Evolutionary conservation across 768 basidiomycete genomes (phyloP), one percentile per base, ranked within the genome.

Genomic region (Aureoboletus auriporus): DNA sequence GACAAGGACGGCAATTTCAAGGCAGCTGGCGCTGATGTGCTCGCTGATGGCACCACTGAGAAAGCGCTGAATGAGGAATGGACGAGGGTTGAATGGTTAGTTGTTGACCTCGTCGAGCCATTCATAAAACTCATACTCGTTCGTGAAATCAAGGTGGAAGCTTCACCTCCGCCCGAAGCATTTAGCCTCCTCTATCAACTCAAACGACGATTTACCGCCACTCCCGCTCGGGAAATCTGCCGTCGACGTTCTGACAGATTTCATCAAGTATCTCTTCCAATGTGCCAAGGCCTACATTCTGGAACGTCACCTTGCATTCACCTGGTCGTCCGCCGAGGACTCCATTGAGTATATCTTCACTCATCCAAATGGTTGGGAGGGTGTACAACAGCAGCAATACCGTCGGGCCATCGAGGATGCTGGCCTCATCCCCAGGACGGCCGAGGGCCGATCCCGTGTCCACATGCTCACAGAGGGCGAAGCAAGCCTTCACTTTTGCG

Each of bases 11-110:
- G 74, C 0, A 42, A 44, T 1, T 56, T 70, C 8, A 60, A 51
- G 33, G 75, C 74, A 0, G 62, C 65, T n/a, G 75, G 75, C 0
- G 71, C 71, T 8, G 74, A 73, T 42, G 73, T 73, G 0, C 45
- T 56, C 28, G 47, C 60, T 14, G 69, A 69, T 29, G 53, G 57
- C 13, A 56, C 63, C 6, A 52, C 64, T 11, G 68, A 69, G 14
- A 44, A 50, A 14, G 74, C 72, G 2, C 63, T 67, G 36, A 64
- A 69, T 6, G 63, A 68, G 37, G 47, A 31, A 23, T 58, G 50
- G 50, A 36, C 39, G 4, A 57, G 9, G 39, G 55, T 50, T 1
- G 59, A 62, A 43, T 55, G 62, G 61, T 60, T 30, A 12, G 52
- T 37, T 23, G 27, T 28, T 34, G 7, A 35, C 20, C 5, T 13